Evolutionary conservation across 108 stramenopile species (phyloP).

Genomic region (Ochromonas danica): DNA sequence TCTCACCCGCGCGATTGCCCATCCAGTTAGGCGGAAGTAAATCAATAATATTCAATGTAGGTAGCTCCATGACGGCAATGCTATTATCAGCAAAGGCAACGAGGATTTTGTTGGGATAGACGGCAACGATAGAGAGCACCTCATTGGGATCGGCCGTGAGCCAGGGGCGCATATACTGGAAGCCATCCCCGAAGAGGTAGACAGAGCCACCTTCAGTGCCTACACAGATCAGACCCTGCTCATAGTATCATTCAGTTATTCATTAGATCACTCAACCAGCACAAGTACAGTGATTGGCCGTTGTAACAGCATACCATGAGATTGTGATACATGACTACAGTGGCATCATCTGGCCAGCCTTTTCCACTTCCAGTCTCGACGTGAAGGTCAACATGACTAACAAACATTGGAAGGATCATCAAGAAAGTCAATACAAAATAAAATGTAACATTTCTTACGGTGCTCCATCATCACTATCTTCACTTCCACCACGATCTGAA

Average conservation of each 20-base stretch:
- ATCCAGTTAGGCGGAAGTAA: not conserved
- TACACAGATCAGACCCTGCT: slow-evolving; percentile 14
- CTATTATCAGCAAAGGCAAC: slow-evolving; percentile 7
- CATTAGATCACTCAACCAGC: not conserved
- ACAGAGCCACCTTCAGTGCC: slow-evolving; percentile 19
- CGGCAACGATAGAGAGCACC: not conserved
- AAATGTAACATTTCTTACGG: too few relatives aligned
- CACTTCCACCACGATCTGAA: too few relatives aligned
- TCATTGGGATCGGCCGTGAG: slow-evolving; percentile 22
- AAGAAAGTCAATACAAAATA: too few relatives aligned
- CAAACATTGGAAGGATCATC: too few relatives aligned
- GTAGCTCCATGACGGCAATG: not conserved
- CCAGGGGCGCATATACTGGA: slow-evolving; percentile 3
- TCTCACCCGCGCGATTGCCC: not conserved
- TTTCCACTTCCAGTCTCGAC: not conserved
- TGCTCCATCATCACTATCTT: too few relatives aligned
- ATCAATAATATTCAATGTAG: not conserved
- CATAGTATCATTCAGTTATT: not conserved
- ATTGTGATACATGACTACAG: not conserved
- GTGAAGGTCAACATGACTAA: not conserved
- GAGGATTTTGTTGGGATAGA: not conserved
- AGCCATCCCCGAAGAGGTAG: not conserved
- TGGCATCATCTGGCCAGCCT: not conserved
- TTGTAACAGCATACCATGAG: not conserved
- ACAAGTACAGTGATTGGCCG: not conserved